Conservation (phyloP, 495 filamentous ascomycete species). For the Penicillium ochrochloron region DNA sequence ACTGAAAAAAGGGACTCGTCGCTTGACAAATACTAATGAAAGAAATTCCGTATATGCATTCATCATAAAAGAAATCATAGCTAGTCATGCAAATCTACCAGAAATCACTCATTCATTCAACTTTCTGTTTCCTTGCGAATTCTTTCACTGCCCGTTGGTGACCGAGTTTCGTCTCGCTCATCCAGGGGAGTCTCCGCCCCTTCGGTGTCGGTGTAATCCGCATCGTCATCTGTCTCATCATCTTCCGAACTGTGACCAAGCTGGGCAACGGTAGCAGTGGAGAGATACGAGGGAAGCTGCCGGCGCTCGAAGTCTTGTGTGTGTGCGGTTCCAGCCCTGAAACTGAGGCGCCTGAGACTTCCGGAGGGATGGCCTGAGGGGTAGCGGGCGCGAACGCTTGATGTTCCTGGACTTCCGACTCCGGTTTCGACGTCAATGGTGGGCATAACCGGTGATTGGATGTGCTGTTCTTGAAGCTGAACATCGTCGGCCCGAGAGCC, state of each 20-base stretch:
- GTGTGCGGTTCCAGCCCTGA: conserved; percentile 74
- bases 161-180: neutral
- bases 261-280: conserved; percentile 32
- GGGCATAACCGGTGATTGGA: conserved; percentile 26
- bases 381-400: conserved; percentile 31
- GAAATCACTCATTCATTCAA: neutral
- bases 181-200: neutral
- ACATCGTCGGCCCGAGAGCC: conserved; percentile 29
- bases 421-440: conserved; percentile 40
- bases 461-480: conserved; percentile 39
- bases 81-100: conserved; percentile 1
- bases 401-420: conserved; percentile 19
- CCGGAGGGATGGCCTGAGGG: conserved; percentile 29
- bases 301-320: conserved; percentile 86
- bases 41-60: neutral
- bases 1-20: neutral
- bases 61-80: conserved; percentile 1
- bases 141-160: neutral
- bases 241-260: conserved; percentile 31
- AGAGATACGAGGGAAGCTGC: conserved; percentile 51
- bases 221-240: conserved; percentile 33
- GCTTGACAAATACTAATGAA: neutral
- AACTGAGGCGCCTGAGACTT: conserved; percentile 55
- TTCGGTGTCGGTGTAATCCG: conserved; percentile 8
- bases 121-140: neutral